Evolutionary conservation across 2,329 filamentous ascomycete species (phyloP).

Genomic region (Endoconidiophora polonica): DNA sequence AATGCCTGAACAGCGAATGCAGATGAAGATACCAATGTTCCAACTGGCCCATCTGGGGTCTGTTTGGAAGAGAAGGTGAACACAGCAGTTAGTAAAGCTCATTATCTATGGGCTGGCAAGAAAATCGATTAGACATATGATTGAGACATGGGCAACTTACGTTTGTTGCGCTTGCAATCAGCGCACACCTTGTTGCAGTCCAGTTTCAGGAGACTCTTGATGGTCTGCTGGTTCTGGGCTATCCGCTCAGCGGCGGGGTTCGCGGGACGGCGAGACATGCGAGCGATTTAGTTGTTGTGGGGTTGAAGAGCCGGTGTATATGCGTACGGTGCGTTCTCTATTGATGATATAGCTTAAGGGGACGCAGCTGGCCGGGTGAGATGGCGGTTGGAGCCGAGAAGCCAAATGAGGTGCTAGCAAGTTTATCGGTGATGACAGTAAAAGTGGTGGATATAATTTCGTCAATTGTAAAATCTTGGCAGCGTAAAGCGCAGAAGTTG

Average conservation of each 20-base stretch:
- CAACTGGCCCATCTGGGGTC: slow-evolving; percentile 98
- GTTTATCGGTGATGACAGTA: no score
- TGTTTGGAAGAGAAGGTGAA: slow-evolving; percentile 21
- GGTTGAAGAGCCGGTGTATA: not conserved
- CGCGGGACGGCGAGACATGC: slow-evolving; percentile 63
- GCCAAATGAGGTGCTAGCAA: no score
- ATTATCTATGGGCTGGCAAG: slow-evolving; percentile 7
- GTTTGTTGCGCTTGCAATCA: slow-evolving; percentile 98
- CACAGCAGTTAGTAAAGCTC: slow-evolving; percentile 8
- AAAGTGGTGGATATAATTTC: no score
- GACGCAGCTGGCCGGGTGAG: no score
- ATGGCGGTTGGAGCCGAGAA: no score
- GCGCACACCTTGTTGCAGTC: slow-evolving; percentile 93
- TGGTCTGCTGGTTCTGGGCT: slow-evolving; percentile 81
- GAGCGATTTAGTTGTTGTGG: slow-evolving; percentile 13
- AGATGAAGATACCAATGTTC: slow-evolving; percentile 95
- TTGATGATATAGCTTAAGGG: no score
- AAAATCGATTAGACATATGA: not conserved
- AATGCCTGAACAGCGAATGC: slow-evolving; percentile 95
- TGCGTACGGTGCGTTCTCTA: no score
- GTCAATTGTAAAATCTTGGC: no score
- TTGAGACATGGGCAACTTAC: slow-evolving; percentile 33
- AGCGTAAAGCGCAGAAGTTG: no score
- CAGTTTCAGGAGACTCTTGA: slow-evolving; percentile 88
- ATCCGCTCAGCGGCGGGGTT: slow-evolving; percentile 73